Base-by-base conservation (phyloP, 2,329 filamentous ascomycete genomes). In the Botrytis galanthina region DNA sequence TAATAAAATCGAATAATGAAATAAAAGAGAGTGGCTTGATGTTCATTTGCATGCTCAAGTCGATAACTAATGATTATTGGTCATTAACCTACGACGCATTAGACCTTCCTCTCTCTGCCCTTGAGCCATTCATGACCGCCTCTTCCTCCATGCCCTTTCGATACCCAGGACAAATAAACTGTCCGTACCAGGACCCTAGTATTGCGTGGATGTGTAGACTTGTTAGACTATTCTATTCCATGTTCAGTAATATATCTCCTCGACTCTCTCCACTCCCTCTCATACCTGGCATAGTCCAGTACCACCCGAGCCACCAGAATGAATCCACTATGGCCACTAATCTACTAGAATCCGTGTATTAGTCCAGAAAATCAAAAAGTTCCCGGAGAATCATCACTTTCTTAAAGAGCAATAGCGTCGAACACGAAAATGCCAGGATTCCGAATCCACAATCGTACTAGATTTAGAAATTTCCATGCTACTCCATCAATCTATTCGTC, bases 401-500 rank as follows among this genome's bases (percentile, higher is more conserved):
- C 70, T 66, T 2, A 72, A 72, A 67, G 61, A 14, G 61, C n/a
- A 72, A 60, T 73, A 70, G 71, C 64, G 63, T 74, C 71, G 72
- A 72, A 71, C 69, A 75, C 70, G 70, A 72, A 74, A 39, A 63
- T 18, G 51, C 71, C 51, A 39, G 71, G 54, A 70, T 73, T 44
- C 62, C 29, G 29, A 42, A 62, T 59, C 44, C 48, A 57, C 63
- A 51, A 42, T 39, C 48, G 62, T 29, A 63, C 74, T 75, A 73
- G 67, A 76, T 75, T 76, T 77, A 77, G 75, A 76, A 74, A 75
- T 73, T 71, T 29, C 66, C 59, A 63, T 63, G 37, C 32, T 68
- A 48, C 54, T 68, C 63, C 66, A 57, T 72, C 63, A 67, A 48
- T 42, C 54, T 44, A 72, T 67, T 72, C 70, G 46, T 67, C 61